Evolutionary conservation across 2,329 filamentous ascomycete genomes (phyloP).

Genomic region (Epichloe aotearoae): DNA sequence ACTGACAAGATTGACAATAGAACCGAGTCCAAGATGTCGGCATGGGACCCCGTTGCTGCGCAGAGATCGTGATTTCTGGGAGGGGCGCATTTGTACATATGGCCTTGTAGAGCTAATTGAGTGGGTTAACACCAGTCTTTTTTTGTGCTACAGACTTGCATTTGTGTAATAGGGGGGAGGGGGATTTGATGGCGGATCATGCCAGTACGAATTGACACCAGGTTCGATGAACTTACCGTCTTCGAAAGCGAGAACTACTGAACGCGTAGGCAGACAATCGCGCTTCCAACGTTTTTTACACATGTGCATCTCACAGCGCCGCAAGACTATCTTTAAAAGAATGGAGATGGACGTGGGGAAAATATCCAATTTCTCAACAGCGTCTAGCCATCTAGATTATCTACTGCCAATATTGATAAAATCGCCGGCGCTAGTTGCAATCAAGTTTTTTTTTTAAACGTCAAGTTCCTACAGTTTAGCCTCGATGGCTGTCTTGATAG

Average conservation of each 20-base stretch:
- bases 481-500: constrained; percentile 10
- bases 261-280: no score
- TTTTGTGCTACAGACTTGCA: neutral
- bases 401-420: neutral
- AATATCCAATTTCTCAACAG: neutral
- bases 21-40: constrained; percentile 37
- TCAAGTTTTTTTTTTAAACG: no score
- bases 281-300: no score
- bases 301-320: no score
- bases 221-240: no score
- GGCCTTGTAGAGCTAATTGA: constrained; percentile 3
- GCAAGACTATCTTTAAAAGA: neutral
- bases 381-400: neutral
- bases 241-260: no score
- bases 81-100: constrained; percentile 19
- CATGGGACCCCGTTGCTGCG: constrained; percentile 36
- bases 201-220: neutral
- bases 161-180: neutral
- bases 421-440: no score
- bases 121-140: neutral
- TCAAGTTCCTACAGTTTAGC: constrained; percentile 6
- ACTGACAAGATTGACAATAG: constrained; percentile 21
- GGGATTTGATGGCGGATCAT: neutral
- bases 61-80: constrained; percentile 16
- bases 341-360: neutral